Percentiles rank a stretch among this genome's conserved stretches.
phyloP scores from a whole-genome alignment of 208 protist genomes.

The Acanthamoeba sp. region DNA sequence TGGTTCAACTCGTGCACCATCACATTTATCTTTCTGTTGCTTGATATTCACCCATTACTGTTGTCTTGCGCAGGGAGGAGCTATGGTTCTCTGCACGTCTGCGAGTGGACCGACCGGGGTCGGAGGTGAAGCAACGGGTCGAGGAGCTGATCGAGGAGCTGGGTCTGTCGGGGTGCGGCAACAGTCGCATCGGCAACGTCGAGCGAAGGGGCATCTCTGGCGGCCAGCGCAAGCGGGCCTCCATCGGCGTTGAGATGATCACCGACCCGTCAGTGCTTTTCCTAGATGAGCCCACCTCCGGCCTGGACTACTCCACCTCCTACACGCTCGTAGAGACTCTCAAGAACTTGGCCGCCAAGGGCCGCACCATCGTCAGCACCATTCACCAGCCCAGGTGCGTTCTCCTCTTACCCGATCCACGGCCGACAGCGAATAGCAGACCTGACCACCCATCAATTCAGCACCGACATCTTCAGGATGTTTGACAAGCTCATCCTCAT shows the following conservation, averaged over 20 bases:
- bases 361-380: slow-evolving; percentile 77
- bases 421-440: too few relatives aligned
- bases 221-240: slow-evolving; percentile 83
- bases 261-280: slow-evolving; percentile 80
- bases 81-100: not conserved
- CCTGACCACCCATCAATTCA: slow-evolving; percentile 75
- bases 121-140: not conserved
- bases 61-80: not conserved
- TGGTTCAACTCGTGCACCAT: not conserved
- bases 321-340: slow-evolving; percentile 58
- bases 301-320: slow-evolving; percentile 36
- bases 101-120: not conserved
- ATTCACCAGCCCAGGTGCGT: slow-evolving; percentile 84
- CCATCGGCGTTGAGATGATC: slow-evolving; percentile 84
- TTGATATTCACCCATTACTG: too few relatives aligned
- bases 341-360: not conserved
- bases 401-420: slow-evolving; percentile 64
- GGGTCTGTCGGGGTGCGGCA: slow-evolving; percentile 19
- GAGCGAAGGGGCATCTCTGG: slow-evolving; percentile 59
- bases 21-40: too few relatives aligned
- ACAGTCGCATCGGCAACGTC: slow-evolving; percentile 65
- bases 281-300: slow-evolving; percentile 81
- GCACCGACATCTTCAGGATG: slow-evolving; percentile 67
- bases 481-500: slow-evolving; percentile 76
- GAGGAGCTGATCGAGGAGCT: slow-evolving; percentile 50